These are phyloP conservation scores for Apiospora pterosperma DNA, from an alignment of 2,329 filamentous ascomycete genomes.

Conservation along the genomic window DNA sequence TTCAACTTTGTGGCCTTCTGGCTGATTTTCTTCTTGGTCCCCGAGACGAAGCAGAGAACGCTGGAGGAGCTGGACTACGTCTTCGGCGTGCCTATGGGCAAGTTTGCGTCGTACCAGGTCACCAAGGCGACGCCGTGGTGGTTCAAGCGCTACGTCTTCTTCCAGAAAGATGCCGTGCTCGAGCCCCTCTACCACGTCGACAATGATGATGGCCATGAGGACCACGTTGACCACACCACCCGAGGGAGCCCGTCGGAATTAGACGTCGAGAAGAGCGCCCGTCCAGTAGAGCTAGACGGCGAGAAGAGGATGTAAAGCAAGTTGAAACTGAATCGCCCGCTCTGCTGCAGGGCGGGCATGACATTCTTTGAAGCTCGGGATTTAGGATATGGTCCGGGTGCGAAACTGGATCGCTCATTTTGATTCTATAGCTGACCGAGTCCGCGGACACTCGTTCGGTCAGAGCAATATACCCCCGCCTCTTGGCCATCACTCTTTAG, in stretches of 20 bases:
- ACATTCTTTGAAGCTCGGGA: not conserved
- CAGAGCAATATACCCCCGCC: not conserved
- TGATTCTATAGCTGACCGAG: not conserved
- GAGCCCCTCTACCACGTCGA: slow-evolving; percentile 28
- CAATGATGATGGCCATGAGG: slow-evolving; percentile 11
- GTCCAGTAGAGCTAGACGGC: not conserved
- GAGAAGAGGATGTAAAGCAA: not conserved
- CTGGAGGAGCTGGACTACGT: slow-evolving; percentile 49
- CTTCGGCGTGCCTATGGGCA: slow-evolving; percentile 38
- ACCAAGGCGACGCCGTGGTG: slow-evolving; percentile 34
- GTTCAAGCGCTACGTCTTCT: slow-evolving; percentile 31
- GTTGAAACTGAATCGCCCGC: not conserved
- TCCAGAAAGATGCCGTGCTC: slow-evolving; percentile 24
- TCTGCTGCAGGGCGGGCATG: too few species aligned
- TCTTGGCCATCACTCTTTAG: not conserved
- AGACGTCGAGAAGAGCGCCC: slow-evolving; percentile 8
- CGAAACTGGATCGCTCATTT: not conserved
- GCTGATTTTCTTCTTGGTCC: slow-evolving; percentile 47
- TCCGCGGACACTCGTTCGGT: not conserved
- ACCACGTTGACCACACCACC: not conserved
- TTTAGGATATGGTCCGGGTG: not conserved
- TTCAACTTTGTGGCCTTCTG: slow-evolving; percentile 43
- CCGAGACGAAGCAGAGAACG: slow-evolving; percentile 47
- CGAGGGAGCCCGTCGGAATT: not conserved
- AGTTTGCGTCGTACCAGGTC: slow-evolving; percentile 38